Base-by-base conservation (phyloP, 495 filamentous ascomycete species). In the Viridothelium virens region DNA sequence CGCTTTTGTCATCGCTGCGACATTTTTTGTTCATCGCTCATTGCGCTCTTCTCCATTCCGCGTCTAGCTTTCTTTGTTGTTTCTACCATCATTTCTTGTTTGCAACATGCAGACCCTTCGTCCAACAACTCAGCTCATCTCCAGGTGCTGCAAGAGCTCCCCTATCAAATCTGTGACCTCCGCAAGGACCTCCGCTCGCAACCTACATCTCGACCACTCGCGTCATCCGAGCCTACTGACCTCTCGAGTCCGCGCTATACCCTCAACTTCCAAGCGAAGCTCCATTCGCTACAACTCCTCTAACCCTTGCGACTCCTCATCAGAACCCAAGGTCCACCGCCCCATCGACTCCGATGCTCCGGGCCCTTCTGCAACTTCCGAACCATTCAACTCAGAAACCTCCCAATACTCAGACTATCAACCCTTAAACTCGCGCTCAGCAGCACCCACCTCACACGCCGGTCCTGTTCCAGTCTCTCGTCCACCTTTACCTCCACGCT, bases 281-380 rank as follows among this genome's bases (percentile, higher is more conserved):
- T 59, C 18, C 9, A 3, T 36, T 7, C 3, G 53, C 33, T 18
- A 34, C n/a, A 59, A 16, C 67, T 66, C 36, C 61, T 70, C 65
- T 25, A 25, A 25, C 41, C 14, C 41, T 44, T 44, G 0, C 46
- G 68, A 39, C 11, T 70, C 66, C 65, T 64, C 2, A 38, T 63
- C 47, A 2, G 36, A 56, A 36, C 44, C 65, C 31, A 73, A 76
- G 18, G 73, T 79, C 61, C 77, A 75, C 53, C 71, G 78, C 63
- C 67, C 72, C 9, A 38, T 65, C 37, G 18, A 68, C 37, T 53
- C 71, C 25, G 25, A 25, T 25, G 25, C 25, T 25, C 25, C 25
- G 25, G 25, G 1, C 25, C 25, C 25, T 25, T 25, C 25, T 25
- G 25, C 25, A 25, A 25, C 25, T 25, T 25, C 25, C 25, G 25